Evolutionary conservation across 2,329 filamentous ascomycete species (phyloP), one percentile per base, ranked within the genome.

Genomic region (Aspergillus eucalypticola): DNA sequence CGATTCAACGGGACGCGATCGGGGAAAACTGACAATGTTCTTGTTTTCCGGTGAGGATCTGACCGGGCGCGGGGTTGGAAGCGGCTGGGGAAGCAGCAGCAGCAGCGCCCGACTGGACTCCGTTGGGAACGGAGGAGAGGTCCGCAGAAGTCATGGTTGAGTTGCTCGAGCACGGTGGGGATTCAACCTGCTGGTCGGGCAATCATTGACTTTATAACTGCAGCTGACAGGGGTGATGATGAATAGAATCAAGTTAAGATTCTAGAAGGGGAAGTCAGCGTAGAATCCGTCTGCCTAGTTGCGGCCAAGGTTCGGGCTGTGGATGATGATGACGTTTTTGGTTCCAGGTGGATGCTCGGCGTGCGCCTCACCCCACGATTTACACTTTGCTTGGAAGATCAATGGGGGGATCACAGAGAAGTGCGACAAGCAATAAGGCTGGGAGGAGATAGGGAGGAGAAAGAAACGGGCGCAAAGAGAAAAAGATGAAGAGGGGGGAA

Each of bases 41-140:
- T 83, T 99, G 94, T 80, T 97, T 98, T 67, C 95, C 95, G 0
- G 93, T 96, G 73, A 99, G 79, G 65, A 88, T 79, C 53, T 85
- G 84, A 21, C 83, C 84, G 35, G 82, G 79, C n/a, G 82, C 82
- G 52, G 82, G 81, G 58, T 78, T 54, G 41, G 41, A 60, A 29
- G 55, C 46, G 53, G 56, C 55, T 27, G 56, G 61, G 56, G 52
- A 52, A 64, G 58, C 53, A 61, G 54, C 44, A 10, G 21, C 59
- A 10, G 21, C 59, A 39, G 27, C 60, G 60, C 51, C 53, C 46
- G 50, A 51, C 46, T 56, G 57, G 56, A 50, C 64, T 57, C 57
- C 52, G 39, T 55, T 55, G 23, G 25, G 41, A 32, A 53, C 17
- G 25, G 54, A 38, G 54, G 32, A 13, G 32, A 35, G 46, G 23